phyloP scores from a whole-genome alignment of 169 alveolate genomes.

The Cryptosporidium felis region DNA sequence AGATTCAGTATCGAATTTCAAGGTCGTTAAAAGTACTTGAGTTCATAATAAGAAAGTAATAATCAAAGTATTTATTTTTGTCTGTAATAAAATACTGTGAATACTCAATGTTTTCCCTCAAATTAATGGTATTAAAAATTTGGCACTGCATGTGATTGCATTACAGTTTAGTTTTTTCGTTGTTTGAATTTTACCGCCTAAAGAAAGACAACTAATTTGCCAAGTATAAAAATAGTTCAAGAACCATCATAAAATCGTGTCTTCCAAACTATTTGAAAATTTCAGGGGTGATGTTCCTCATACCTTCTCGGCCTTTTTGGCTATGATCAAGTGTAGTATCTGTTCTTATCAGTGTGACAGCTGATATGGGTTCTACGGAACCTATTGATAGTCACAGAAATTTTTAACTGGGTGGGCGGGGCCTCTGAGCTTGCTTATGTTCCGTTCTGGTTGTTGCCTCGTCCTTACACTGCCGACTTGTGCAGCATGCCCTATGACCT shows the following conservation, averaged over 20 bases:
- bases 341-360: constrained; percentile 95
- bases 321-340: constrained; percentile 96
- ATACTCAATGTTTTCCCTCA: too few species aligned
- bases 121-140: too few species aligned
- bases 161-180: too few species aligned
- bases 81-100: too few species aligned
- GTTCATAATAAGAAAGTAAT: too few species aligned
- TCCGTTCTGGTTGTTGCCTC: constrained; percentile 57
- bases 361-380: constrained; percentile 84
- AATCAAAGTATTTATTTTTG: too few species aligned
- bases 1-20: too few species aligned
- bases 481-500: constrained; percentile 72
- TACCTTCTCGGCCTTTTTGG: constrained; percentile 97
- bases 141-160: too few species aligned
- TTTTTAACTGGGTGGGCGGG: constrained; percentile 69
- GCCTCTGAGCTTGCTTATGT: constrained; percentile 72
- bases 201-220: too few species aligned
- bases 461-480: constrained; percentile 72
- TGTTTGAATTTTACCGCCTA: too few species aligned
- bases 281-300: constrained; percentile 37
- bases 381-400: constrained; percentile 70
- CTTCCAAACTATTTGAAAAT: neutral
- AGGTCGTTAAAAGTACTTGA: too few species aligned
- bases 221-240: too few species aligned
- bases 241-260: constrained; percentile 67